Conservation (phyloP, 2,329 filamentous ascomycete genomes). For the Venturia oleaginea region DNA sequence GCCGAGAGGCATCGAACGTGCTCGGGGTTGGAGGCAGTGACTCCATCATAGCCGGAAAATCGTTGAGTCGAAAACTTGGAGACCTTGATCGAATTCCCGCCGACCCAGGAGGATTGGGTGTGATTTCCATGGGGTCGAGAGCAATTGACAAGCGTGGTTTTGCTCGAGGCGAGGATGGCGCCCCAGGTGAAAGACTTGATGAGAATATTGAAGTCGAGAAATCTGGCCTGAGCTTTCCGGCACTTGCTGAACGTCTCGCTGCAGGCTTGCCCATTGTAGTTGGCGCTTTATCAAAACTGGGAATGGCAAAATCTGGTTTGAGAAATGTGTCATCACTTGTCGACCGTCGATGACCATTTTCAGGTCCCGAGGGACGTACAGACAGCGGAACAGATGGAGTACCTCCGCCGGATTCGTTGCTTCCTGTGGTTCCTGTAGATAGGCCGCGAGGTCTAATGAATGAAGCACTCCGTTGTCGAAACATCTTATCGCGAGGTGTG, state of each 20-base stretch:
- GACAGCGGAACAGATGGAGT: background rate
- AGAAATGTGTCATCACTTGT: constrained; percentile 2
- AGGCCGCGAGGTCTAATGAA: constrained; percentile 6
- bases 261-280: background rate
- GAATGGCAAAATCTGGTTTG: constrained; percentile 1
- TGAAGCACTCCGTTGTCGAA: constrained; percentile 12
- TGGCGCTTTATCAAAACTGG: background rate
- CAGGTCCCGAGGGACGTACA: background rate
- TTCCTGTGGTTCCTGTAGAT: background rate
- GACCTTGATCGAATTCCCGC: background rate
- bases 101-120: background rate
- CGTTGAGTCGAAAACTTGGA: constrained; percentile 7
- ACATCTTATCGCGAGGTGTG: background rate
- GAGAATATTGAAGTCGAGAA: constrained; percentile 4
- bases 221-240: constrained; percentile 5
- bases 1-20: constrained; percentile 1
- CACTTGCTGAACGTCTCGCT: background rate
- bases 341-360: background rate
- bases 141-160: background rate
- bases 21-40: background rate
- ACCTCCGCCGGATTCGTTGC: background rate
- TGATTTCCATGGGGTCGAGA: constrained; percentile 3
- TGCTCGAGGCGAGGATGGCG: background rate
- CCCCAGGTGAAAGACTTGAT: background rate
- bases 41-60: background rate